phyloP scores from a whole-genome alignment of 805 yeast genomes.

The Lipomyces mesembrius region DNA sequence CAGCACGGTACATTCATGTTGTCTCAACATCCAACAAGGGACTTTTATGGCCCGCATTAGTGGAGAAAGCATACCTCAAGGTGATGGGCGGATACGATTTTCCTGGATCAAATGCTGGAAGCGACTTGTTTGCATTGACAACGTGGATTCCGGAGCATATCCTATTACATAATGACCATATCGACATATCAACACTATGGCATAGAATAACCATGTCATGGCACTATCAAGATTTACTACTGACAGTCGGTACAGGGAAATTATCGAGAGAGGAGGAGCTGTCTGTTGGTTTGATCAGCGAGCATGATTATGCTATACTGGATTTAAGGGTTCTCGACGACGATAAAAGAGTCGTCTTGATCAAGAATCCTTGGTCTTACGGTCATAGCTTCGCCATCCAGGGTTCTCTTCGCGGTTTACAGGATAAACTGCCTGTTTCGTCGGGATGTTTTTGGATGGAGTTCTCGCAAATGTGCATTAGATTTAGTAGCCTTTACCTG shows the following conservation, averaged over 20 bases:
- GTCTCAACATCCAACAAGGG: constrained; percentile 46
- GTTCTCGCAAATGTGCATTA: constrained; percentile 45
- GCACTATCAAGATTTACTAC: constrained; percentile 48
- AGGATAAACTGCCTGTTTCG: constrained; percentile 16
- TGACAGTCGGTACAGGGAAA: constrained; percentile 73
- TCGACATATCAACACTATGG: constrained; percentile 45
- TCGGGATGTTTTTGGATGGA: constrained; percentile 41
- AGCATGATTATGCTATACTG: constrained; percentile 73
- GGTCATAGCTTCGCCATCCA: constrained; percentile 10
- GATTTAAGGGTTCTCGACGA: constrained; percentile 45
- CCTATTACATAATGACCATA: constrained; percentile 39
- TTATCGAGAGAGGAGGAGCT: constrained; percentile 45
- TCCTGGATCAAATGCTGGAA: constrained; percentile 75
- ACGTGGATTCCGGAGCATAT: constrained; percentile 76
- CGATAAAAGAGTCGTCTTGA: constrained; percentile 37
- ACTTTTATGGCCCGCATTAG: constrained; percentile 65
- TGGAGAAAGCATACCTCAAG: constrained; percentile 77
- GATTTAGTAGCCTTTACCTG: constrained; percentile 60
- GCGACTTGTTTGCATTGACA: constrained; percentile 65
- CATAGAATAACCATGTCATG: constrained; percentile 45
- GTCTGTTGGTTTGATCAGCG: constrained; percentile 52
- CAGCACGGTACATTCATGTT: constrained; percentile 39
- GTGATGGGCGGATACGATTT: constrained; percentile 65
- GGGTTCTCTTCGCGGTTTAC: neutral
- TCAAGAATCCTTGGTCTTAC: constrained; percentile 56